Percentiles rank a stretch among this genome's conserved stretches.
Evolutionary conservation across 108 stramenopile species (phyloP).

Genomic region (Cyclotella cryptica): DNA sequence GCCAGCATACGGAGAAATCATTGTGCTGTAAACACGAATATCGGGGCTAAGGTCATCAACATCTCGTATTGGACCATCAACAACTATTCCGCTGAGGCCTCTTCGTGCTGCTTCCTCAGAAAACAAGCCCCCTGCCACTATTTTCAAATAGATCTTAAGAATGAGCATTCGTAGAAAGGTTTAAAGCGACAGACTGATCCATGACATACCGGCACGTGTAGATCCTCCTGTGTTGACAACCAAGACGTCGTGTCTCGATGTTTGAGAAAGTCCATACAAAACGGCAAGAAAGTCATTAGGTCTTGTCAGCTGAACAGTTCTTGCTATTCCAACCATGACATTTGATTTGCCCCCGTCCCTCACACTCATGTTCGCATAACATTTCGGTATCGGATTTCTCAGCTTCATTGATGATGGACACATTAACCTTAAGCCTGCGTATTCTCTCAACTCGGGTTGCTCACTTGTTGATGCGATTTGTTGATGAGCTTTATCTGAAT

Average conservation of each 20-base stretch:
- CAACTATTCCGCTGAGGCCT: conserved; percentile 56
- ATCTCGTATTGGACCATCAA: conserved; percentile 64
- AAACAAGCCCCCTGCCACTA: conserved; percentile 63
- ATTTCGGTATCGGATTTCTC: conserved; percentile 14
- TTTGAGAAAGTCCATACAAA: conserved; percentile 42
- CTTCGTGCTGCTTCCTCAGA: conserved; percentile 46
- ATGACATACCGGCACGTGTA: conserved; percentile 37
- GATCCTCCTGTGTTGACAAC: conserved; percentile 54
- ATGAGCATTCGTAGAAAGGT: too few species aligned
- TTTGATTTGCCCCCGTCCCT: conserved; percentile 1
- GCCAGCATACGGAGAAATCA: conserved; percentile 59
- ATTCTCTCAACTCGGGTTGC: conserved; percentile 20
- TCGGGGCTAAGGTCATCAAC: conserved; percentile 32
- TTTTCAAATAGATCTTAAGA: too few species aligned
- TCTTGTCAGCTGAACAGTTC: conserved; percentile 52
- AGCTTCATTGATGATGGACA: conserved; percentile 35
- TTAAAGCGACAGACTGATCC: too few species aligned
- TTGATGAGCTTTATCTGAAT: conserved; percentile 39
- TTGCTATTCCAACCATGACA: conserved; percentile 21
- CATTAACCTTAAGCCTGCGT: conserved; percentile 37
- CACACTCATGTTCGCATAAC: neutral
- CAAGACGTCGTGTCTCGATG: conserved; percentile 45
- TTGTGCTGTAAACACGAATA: conserved; percentile 32
- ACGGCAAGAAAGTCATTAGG: conserved; percentile 65
- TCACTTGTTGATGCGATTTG: conserved; percentile 25